phyloP scores from a whole-genome alignment of 345 rosid genomes.

The Melaleuca quinquenervia region DNA sequence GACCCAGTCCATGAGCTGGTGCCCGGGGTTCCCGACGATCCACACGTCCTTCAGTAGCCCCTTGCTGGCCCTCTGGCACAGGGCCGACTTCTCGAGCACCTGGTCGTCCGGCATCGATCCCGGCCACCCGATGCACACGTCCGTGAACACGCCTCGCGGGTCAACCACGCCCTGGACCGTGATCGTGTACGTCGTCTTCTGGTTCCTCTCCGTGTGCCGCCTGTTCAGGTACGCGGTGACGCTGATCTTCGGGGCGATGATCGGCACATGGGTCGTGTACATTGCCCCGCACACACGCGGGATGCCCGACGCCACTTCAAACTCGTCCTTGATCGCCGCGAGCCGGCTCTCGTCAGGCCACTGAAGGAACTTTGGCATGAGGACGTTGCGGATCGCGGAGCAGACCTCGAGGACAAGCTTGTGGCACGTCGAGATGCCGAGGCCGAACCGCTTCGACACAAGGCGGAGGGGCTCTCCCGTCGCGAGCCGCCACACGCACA shows the following conservation, averaged over 20 bases:
- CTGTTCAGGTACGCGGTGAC: constrained; percentile 32
- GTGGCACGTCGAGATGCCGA: constrained; percentile 52
- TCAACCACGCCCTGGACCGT: constrained; percentile 51
- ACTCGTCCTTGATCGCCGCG: constrained; percentile 11
- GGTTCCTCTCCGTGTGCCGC: constrained; percentile 41
- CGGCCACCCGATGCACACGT: constrained; percentile 47
- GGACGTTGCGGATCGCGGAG: constrained; percentile 22
- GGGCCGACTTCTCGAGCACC: constrained; percentile 30
- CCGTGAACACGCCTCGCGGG: constrained; percentile 29
- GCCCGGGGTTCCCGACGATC: constrained; percentile 27
- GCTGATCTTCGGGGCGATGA: constrained; percentile 31
- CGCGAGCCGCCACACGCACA: constrained; percentile 50
- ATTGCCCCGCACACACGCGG: constrained; percentile 35
- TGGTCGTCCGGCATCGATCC: constrained; percentile 48
- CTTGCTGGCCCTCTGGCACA: constrained; percentile 16
- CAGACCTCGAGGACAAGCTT: constrained; percentile 46
- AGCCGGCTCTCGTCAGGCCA: constrained; percentile 30
- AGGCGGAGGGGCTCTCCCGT: constrained; percentile 40
- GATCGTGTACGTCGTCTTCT: constrained; percentile 36
- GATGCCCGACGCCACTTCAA: constrained; percentile 20
- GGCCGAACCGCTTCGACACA: constrained; percentile 44
- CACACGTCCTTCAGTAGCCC: constrained; percentile 24
- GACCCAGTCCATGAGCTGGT: constrained; percentile 38
- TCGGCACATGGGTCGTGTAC: constrained; percentile 43
- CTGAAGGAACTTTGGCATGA: constrained; percentile 37